These are phyloP conservation scores for Stevia rebaudiana DNA, from an alignment of 140 eudicot species.

Conservation along the genomic window DNA sequence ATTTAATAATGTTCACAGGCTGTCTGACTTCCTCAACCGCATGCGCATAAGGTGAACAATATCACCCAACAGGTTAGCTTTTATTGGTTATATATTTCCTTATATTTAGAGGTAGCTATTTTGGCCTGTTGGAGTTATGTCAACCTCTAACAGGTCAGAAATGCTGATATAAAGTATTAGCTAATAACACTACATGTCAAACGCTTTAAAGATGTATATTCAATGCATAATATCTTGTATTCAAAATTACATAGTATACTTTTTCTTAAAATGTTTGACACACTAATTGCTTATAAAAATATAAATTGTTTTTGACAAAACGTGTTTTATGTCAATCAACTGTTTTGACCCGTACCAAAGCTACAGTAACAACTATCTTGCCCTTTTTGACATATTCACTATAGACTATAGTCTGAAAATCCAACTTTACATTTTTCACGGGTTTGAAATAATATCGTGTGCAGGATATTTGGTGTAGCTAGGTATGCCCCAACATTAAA, in stretches of 20 bases:
- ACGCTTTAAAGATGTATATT: neutral
- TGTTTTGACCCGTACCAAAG: neutral
- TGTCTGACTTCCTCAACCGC: slow-evolving; percentile 67
- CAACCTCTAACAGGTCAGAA: neutral
- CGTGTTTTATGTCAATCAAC: neutral
- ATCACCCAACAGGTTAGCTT: slow-evolving; percentile 36
- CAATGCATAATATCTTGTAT: neutral
- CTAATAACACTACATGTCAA: neutral
- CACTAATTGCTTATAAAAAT: neutral
- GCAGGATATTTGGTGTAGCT: slow-evolving; percentile 43
- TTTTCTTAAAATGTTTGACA: neutral
- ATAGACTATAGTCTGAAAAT: no score
- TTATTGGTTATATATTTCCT: slow-evolving; percentile 5
- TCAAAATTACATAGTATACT: neutral
- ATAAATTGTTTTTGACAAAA: neutral
- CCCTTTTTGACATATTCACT: neutral
- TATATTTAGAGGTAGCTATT: neutral
- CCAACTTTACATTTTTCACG: neutral
- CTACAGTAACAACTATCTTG: neutral
- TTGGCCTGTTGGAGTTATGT: neutral
- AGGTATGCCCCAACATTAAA: slow-evolving; percentile 31
- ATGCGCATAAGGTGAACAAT: slow-evolving; percentile 69
- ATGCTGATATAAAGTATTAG: neutral
- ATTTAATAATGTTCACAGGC: slow-evolving; percentile 40
- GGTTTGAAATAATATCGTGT: neutral